phyloP scores from a whole-genome alignment of 108 stramenopile genomes.

The Schizochytrium sp. region DNA sequence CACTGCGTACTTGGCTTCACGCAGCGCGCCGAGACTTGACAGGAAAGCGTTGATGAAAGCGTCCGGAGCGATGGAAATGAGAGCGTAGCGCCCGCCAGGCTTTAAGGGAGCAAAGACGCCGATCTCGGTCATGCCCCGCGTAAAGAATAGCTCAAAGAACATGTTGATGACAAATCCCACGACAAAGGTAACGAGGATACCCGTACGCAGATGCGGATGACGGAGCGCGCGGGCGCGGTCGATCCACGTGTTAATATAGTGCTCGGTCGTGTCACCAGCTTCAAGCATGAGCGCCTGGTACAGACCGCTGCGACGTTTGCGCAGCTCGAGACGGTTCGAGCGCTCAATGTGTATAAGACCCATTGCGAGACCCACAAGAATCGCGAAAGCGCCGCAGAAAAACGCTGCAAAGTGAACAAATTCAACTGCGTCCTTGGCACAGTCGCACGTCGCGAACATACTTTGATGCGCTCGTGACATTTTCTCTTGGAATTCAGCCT shows the following conservation, averaged over 20 bases:
- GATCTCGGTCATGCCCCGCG: background rate
- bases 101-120: background rate
- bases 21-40: background rate
- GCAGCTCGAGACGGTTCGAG: background rate
- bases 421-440: background rate
- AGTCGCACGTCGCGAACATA: background rate
- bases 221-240: background rate
- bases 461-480: background rate
- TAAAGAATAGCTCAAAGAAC: background rate
- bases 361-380: background rate
- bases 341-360: background rate
- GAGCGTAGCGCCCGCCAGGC: background rate
- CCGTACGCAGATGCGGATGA: background rate
- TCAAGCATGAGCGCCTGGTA: background rate
- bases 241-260: background rate
- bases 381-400: background rate
- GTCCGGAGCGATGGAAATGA: background rate
- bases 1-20: background rate
- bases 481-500: background rate
- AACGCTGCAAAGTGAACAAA: background rate
- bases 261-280: background rate
- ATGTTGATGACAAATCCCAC: constrained; percentile 3
- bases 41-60: background rate
- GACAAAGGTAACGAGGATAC: background rate
- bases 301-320: background rate